Percentiles rank a stretch among this genome's conserved stretches.
phyloP scores from a whole-genome alignment of 306 rosid genomes.

The Morella rubra region DNA sequence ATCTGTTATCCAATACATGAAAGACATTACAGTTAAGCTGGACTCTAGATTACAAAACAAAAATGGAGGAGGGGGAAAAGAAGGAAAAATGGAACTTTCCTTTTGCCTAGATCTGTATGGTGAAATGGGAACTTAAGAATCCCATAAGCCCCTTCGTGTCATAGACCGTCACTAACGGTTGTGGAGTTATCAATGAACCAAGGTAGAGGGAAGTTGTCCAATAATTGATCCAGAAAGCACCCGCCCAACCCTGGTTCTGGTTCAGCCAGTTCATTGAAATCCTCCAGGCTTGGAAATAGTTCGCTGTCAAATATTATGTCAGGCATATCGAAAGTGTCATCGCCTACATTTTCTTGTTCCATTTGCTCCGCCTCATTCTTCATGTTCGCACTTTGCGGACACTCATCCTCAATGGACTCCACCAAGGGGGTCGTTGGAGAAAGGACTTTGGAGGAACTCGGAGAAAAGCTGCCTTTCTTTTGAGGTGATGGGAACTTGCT shows the following conservation, averaged over 20 bases:
- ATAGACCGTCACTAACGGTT: slow-evolving; percentile 21
- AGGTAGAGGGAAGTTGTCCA: slow-evolving; percentile 16
- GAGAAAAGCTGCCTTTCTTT: neutral
- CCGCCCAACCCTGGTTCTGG: slow-evolving; percentile 28
- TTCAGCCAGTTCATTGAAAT: slow-evolving; percentile 24
- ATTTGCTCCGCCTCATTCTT: slow-evolving; percentile 29
- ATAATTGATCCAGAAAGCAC: slow-evolving; percentile 23
- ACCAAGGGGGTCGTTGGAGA: slow-evolving; percentile 18
- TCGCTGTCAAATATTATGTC: slow-evolving; percentile 26
- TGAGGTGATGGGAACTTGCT: slow-evolving; percentile 32
- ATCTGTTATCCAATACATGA: neutral
- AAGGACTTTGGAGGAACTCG: neutral
- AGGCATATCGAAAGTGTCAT: neutral
- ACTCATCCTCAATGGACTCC: slow-evolving; percentile 21
- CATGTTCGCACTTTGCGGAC: slow-evolving; percentile 3
- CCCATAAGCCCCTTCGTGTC: slow-evolving; percentile 9
- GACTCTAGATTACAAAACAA: neutral
- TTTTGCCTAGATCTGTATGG: too few relatives aligned
- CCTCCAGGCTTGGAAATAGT: slow-evolving; percentile 39
- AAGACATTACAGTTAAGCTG: neutral
- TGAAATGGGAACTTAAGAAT: too few relatives aligned
- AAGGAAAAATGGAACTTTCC: neutral
- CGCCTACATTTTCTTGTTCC: slow-evolving; percentile 22
- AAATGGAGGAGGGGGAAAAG: neutral
- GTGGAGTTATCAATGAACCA: slow-evolving; percentile 29